phyloP scores from a whole-genome alignment of 2,329 filamentous ascomycete genomes.

The Fusarium proliferatum region DNA sequence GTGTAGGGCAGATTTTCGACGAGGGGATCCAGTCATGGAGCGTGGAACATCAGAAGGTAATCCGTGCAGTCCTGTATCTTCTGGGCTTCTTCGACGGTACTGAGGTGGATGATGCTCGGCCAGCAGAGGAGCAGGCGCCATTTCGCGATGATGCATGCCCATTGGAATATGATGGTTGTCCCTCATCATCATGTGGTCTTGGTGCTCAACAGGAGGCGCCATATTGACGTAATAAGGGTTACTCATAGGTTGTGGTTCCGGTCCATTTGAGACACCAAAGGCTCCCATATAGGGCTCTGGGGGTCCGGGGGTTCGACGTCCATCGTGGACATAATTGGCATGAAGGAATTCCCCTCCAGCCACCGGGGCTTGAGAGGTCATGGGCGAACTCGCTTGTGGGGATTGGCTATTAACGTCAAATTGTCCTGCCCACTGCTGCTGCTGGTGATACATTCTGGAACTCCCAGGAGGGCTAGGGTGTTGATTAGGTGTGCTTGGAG shows the following conservation, averaged over 20 bases:
- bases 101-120: constrained; percentile 40
- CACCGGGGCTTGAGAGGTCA: constrained; percentile 53
- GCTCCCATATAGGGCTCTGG: constrained; percentile 52
- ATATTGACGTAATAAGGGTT: constrained; percentile 48
- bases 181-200: constrained; percentile 44
- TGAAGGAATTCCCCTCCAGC: constrained; percentile 52
- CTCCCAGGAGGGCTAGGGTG: constrained; percentile 61
- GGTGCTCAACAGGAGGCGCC: constrained; percentile 40
- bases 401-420: constrained; percentile 57
- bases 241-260: constrained; percentile 41
- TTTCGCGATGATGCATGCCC: constrained; percentile 42
- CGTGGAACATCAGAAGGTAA: constrained; percentile 22
- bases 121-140: constrained; percentile 39
- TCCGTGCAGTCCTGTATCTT: constrained; percentile 24
- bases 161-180: constrained; percentile 37
- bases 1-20: constrained; percentile 37
- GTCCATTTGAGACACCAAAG: constrained; percentile 51
- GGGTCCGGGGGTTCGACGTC: constrained; percentile 52
- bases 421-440: constrained; percentile 55
- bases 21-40: constrained; percentile 45
- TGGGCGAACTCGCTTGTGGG: constrained; percentile 59
- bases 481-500: constrained; percentile 53
- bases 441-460: constrained; percentile 58
- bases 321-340: constrained; percentile 52
- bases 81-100: constrained; percentile 43